Evolutionary conservation across 768 basidiomycete species (phyloP).

Genomic region (Scleroderma bovista): DNA sequence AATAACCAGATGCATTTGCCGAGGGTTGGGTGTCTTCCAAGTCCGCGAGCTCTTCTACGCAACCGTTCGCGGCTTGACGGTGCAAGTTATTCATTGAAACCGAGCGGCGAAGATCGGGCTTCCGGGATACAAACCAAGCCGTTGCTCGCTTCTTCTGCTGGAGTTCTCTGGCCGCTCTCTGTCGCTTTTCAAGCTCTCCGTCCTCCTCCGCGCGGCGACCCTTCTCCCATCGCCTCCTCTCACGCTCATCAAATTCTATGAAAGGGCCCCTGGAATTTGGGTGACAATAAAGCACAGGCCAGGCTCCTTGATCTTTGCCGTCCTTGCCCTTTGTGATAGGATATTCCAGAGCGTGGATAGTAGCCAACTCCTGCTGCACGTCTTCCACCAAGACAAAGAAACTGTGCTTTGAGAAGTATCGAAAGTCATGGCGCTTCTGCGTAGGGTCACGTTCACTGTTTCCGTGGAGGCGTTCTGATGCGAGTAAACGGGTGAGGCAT

Average conservation of each 20-base stretch:
- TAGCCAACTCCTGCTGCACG: slow-evolving; percentile 73
- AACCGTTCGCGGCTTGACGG: slow-evolving; percentile 41
- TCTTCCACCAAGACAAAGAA: slow-evolving; percentile 93
- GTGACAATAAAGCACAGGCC: slow-evolving; percentile 83
- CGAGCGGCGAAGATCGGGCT: slow-evolving; percentile 59
- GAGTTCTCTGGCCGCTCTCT: slow-evolving; percentile 21
- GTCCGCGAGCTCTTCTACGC: slow-evolving; percentile 38
- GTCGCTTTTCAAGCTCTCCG: slow-evolving; percentile 29
- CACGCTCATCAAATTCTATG: slow-evolving; percentile 67
- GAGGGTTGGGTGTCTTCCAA: slow-evolving; percentile 45
- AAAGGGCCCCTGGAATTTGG: slow-evolving; percentile 71
- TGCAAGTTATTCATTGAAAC: slow-evolving; percentile 76
- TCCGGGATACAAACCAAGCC: slow-evolving; percentile 22
- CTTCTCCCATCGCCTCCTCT: slow-evolving; percentile 63
- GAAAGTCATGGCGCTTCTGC: slow-evolving; percentile 81
- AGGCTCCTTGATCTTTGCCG: slow-evolving; percentile 51
- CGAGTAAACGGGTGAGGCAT: slow-evolving; percentile 56
- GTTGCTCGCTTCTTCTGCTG: slow-evolving; percentile 25
- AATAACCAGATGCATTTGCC: slow-evolving; percentile 65
- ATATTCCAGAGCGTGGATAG: slow-evolving; percentile 84
- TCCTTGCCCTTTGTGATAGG: slow-evolving; percentile 46
- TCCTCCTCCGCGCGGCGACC: slow-evolving; percentile 35
- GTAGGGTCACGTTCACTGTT: slow-evolving; percentile 86
- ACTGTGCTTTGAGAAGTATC: slow-evolving; percentile 72
- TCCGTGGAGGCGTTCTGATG: slow-evolving; percentile 82